Conservation (phyloP, 2,329 filamentous ascomycete species). For the Clarireedia homoeocarpa region DNA sequence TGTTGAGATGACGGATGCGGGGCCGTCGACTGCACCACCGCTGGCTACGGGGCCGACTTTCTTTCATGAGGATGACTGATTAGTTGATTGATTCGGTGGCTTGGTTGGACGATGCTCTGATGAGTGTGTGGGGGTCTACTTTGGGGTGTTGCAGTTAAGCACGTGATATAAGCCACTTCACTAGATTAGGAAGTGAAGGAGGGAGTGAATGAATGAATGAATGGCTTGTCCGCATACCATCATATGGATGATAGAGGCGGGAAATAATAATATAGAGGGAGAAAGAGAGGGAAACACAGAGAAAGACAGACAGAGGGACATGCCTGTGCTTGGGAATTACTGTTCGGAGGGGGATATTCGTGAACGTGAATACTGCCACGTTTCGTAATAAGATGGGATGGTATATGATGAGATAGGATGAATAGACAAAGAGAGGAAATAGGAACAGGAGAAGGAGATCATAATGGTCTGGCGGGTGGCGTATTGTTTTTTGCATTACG, state of each 20-base stretch:
- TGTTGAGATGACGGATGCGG: slow-evolving; percentile 26
- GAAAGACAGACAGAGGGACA: neutral
- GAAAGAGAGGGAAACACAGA: neutral
- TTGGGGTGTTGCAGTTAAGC: neutral
- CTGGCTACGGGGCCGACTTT: slow-evolving; percentile 24
- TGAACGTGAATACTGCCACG: too few species aligned
- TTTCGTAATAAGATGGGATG: neutral
- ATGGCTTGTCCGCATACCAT: neutral
- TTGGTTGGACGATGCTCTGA: neutral
- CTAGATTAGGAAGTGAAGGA: too few species aligned
- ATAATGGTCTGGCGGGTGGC: too few species aligned
- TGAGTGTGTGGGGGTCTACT: neutral
- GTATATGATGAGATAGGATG: neutral
- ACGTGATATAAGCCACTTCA: neutral
- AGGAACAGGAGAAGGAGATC: neutral
- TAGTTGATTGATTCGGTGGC: neutral
- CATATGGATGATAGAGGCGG: neutral
- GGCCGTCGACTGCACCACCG: slow-evolving; percentile 25
- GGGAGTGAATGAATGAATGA: neutral
- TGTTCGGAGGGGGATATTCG: too few species aligned
- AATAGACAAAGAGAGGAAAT: neutral
- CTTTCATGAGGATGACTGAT: slow-evolving; percentile 25
- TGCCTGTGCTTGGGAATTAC: too few species aligned
- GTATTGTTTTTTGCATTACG: too few species aligned
- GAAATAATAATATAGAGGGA: neutral